Conservation (phyloP, 2,329 filamentous ascomycete genomes). For the Botrytis aclada region DNA sequence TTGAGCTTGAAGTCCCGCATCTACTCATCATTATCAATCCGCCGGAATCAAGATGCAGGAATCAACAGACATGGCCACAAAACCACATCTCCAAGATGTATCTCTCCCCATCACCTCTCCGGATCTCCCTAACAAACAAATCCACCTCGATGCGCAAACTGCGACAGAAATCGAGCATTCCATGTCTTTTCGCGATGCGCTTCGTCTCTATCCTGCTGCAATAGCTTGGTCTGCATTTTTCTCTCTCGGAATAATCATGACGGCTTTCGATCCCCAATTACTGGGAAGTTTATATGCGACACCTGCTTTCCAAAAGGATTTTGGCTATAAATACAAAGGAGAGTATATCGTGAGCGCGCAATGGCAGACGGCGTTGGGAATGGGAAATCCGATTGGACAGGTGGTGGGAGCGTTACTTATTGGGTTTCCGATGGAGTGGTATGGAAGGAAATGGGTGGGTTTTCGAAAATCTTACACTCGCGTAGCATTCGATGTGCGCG, state of each 20-base stretch:
- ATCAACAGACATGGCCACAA: background rate
- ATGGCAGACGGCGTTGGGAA: constrained; percentile 33
- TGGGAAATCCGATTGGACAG: constrained; percentile 32
- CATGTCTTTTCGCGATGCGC: constrained; percentile 25
- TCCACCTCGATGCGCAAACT: background rate
- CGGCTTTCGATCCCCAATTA: constrained; percentile 31
- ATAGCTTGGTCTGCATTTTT: constrained; percentile 33
- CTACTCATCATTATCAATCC: background rate
- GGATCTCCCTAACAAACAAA: background rate
- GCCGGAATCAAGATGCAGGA: background rate
- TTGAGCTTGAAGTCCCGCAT: background rate
- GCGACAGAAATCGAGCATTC: constrained; percentile 29
- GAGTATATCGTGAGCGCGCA: constrained; percentile 29
- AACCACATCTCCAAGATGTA: background rate
- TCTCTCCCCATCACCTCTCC: background rate
- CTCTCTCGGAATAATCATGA: constrained; percentile 32
- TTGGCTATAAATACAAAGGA: constrained; percentile 26
- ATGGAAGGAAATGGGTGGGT: constrained; percentile 27
- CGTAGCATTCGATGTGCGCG: background rate
- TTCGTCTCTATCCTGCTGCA: constrained; percentile 28
- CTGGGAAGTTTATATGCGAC: constrained; percentile 30
- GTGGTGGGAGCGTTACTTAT: constrained; percentile 45
- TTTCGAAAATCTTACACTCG: background rate
- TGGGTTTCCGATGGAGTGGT: constrained; percentile 39
- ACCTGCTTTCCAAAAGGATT: constrained; percentile 30